phyloP scores from a whole-genome alignment of 2,329 filamentous ascomycete genomes.

The Cladophialophora exuberans region DNA sequence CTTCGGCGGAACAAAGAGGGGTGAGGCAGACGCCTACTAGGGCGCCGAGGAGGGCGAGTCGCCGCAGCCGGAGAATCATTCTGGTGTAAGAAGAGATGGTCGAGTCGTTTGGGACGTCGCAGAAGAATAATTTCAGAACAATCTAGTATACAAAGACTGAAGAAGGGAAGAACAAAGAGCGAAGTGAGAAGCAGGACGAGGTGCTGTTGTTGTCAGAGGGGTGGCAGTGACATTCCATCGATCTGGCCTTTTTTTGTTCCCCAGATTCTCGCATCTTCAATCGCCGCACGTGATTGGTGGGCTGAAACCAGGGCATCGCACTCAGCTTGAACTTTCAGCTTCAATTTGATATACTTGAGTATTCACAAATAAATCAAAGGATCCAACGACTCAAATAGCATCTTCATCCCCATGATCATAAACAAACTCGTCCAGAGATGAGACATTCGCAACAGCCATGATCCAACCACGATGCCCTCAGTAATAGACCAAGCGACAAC shows the following conservation, averaged over 20 bases:
- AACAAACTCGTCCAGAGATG: neutral
- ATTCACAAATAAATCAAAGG: too few relatives aligned
- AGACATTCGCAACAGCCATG: neutral
- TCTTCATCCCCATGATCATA: neutral
- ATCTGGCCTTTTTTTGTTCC: slow-evolving; percentile 27
- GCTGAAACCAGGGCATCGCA: too few relatives aligned
- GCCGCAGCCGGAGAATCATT: slow-evolving; percentile 46
- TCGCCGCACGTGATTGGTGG: slow-evolving; percentile 3
- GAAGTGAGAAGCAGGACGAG: slow-evolving; percentile 2
- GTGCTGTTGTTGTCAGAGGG: slow-evolving; percentile 3
- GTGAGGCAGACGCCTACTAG: slow-evolving; percentile 40
- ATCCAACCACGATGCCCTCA: slow-evolving; percentile 21
- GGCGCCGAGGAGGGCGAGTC: slow-evolving; percentile 43
- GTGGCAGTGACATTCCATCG: neutral
- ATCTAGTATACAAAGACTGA: neutral
- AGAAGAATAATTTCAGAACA: slow-evolving; percentile 43
- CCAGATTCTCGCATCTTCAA: neutral
- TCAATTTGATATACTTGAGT: too few relatives aligned
- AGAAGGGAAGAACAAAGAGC: slow-evolving; percentile 2
- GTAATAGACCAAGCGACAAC: slow-evolving; percentile 14
- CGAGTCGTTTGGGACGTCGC: slow-evolving; percentile 41
- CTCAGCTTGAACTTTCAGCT: neutral
- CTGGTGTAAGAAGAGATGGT: too few relatives aligned
- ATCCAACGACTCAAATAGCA: neutral
- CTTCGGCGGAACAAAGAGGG: slow-evolving; percentile 59